These are phyloP conservation scores for Fusarium ambrosium DNA, from an alignment of 2,329 filamentous ascomycete genomes.

Conservation along the genomic window DNA sequence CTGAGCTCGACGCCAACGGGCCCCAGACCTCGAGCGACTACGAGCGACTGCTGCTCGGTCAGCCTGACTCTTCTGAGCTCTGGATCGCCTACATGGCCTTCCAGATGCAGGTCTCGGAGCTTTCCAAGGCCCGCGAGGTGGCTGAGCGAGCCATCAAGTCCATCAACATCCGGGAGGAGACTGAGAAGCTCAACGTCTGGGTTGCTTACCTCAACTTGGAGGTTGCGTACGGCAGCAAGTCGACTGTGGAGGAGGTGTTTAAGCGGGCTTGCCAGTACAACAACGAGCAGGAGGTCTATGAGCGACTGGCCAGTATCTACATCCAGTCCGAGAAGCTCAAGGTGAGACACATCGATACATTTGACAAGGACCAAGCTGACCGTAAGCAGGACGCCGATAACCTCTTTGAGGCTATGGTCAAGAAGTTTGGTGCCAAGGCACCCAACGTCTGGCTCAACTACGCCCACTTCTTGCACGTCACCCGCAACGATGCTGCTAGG, in stretches of 20 bases:
- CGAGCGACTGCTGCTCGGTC: conserved; percentile 90
- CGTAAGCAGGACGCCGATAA: conserved; percentile 82
- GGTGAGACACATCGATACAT: conserved; percentile 65
- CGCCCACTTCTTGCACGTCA: conserved; percentile 90
- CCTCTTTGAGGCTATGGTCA: conserved; percentile 87
- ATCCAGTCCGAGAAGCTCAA: conserved; percentile 89
- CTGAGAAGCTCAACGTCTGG: conserved; percentile 96
- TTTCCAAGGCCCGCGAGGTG: conserved; percentile 88
- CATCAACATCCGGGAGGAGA: conserved; percentile 91
- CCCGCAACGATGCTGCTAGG: conserved; percentile 75
- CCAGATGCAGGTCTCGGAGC: conserved; percentile 91
- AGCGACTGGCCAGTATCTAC: conserved; percentile 92
- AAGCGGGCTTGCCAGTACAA: conserved; percentile 95
- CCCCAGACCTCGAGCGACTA: conserved; percentile 93
- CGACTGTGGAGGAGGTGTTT: conserved; percentile 87
- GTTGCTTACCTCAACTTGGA: conserved; percentile 94
- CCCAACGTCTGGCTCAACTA: conserved; percentile 94
- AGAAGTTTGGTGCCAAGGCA: conserved; percentile 87
- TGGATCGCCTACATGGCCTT: conserved; percentile 99
- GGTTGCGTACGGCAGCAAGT: conserved; percentile 87
- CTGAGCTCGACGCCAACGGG: conserved; percentile 89
- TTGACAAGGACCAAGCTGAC: conserved; percentile 44
- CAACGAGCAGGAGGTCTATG: conserved; percentile 89
- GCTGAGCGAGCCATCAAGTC: conserved; percentile 91
- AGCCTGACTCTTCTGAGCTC: conserved; percentile 91